Evolutionary conservation across 2,329 filamentous ascomycete genomes (phyloP), one percentile per base, ranked within the genome.

Genomic region (Sordariomycetes sp.): DNA sequence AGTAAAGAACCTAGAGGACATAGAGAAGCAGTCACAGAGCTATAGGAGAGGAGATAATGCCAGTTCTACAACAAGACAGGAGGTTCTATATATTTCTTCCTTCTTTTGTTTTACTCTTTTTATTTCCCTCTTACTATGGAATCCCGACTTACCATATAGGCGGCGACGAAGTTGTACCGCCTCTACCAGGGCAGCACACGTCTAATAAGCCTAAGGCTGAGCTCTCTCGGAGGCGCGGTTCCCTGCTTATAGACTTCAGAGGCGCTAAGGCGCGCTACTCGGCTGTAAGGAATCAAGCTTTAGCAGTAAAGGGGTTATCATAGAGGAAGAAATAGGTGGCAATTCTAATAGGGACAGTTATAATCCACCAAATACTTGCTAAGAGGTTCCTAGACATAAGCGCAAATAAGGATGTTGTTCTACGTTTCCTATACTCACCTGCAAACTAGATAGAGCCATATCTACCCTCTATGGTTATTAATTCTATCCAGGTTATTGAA

Each of bases 31-130:
- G 1, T 77, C 81, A 63, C 88, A 87, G 68, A 85, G 86, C 72
- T 86, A 87, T 50, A 80, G 77, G 65, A 87, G 75, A 65, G 87
- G 88, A 1, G 86, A 68, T 0, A 80, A 58, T 0, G 76, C 76
- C 3, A 88, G 70, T 20, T 8, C 35, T n/a, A n/a, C n/a, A n/a
- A n/a, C n/a, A n/a, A n/a, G n/a, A n/a, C n/a, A n/a, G n/a, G n/a
- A n/a, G n/a, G n/a, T n/a, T n/a, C n/a, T n/a, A n/a, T n/a, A n/a
- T n/a, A n/a, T n/a, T n/a, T n/a, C n/a, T n/a, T n/a, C n/a, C n/a
- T n/a, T n/a, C 35, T 37, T 37, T 37, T 14, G 35, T 37, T 54
- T 34, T n/a, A 10, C 34, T 46, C 20, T 25, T 18, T 25, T 7
- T 37, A 24, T 43, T 55, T 24, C 22, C 11, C 22, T 28, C 8